Evolutionary conservation across 2,329 filamentous ascomycete genomes (phyloP).

Genomic region (Trichoderma hamatum): DNA sequence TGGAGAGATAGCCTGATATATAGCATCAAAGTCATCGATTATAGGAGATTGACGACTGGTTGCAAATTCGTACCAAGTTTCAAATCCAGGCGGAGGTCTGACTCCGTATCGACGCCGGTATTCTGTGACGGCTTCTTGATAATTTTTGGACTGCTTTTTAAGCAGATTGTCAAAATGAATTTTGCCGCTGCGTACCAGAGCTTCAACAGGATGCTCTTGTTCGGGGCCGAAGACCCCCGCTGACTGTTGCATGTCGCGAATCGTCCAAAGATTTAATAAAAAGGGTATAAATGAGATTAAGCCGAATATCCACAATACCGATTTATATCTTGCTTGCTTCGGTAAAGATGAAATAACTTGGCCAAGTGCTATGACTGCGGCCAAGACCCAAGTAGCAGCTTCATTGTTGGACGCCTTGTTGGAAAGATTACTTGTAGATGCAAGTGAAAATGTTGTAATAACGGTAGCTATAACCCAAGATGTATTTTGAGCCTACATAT

Average conservation of each 20-base stretch:
- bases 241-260: slow-evolving; percentile 29
- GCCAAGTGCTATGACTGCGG: slow-evolving; percentile 38
- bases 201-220: slow-evolving; percentile 43
- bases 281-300: slow-evolving; percentile 40
- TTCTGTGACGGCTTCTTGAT: slow-evolving; percentile 44
- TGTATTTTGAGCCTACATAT: slow-evolving; percentile 35
- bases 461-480: slow-evolving; percentile 40
- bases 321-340: slow-evolving; percentile 34
- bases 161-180: slow-evolving; percentile 39
- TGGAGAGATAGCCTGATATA: slow-evolving; percentile 45
- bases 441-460: slow-evolving; percentile 40
- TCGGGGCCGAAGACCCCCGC: slow-evolving; percentile 20
- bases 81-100: slow-evolving; percentile 75
- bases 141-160: slow-evolving; percentile 43
- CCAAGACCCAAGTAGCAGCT: slow-evolving; percentile 34
- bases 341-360: slow-evolving; percentile 41
- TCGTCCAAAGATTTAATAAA: slow-evolving; percentile 35
- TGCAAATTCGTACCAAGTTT: slow-evolving; percentile 79
- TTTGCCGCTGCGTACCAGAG: slow-evolving; percentile 37
- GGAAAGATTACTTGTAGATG: slow-evolving; percentile 37
- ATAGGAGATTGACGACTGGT: slow-evolving; percentile 62
- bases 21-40: slow-evolving; percentile 69
- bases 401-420: slow-evolving; percentile 34
- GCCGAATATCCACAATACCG: slow-evolving; percentile 38
- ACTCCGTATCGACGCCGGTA: slow-evolving; percentile 55